A percentile compares a stretch with the other conserved stretches of the same genome.
Conservation (phyloP, 1,284 basidiomycete genomes). For the Trichosporon faecale region DNA sequence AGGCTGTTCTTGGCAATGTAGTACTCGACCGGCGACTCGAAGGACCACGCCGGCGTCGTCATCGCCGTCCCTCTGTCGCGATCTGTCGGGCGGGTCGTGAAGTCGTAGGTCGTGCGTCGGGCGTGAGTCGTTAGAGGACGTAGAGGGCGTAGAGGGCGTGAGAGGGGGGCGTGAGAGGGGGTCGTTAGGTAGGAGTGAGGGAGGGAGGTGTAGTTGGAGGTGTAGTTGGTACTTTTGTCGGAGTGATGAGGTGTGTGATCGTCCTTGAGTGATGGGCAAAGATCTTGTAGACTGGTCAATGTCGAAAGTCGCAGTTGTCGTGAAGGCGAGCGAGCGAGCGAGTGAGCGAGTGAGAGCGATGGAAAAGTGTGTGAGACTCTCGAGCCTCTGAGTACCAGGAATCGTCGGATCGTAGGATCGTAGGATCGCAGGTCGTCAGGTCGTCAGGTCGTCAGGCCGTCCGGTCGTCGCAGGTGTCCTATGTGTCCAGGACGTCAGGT, state of each 20-base stretch:
- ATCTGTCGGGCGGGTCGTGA: no score
- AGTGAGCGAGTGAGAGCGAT: no score
- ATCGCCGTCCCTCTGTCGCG: not conserved
- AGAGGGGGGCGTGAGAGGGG: not conserved
- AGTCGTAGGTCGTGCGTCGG: not conserved
- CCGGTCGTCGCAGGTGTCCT: not conserved
- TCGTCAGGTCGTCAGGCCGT: not conserved
- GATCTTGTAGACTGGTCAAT: not conserved
- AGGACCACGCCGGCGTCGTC: constrained; percentile 15
- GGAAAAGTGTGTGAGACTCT: not conserved
- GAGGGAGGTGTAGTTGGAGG: not conserved
- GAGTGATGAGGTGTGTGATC: not conserved
- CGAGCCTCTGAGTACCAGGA: not conserved
- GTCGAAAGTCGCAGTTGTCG: not conserved
- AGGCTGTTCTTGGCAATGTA: constrained; percentile 13
- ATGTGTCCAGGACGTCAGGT: not conserved
- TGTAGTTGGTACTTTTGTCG: not conserved
- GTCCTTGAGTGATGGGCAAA: not conserved
- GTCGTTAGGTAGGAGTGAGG: not conserved
- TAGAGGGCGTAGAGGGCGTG: not conserved
- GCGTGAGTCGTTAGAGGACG: not conserved
- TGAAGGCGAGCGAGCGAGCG: not conserved
- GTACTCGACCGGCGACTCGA: constrained; percentile 22
- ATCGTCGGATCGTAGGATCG: no score
- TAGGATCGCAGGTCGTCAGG: no score